Conservation (phyloP, 2,329 filamentous ascomycete genomes). For the Xylariales sp. region DNA sequence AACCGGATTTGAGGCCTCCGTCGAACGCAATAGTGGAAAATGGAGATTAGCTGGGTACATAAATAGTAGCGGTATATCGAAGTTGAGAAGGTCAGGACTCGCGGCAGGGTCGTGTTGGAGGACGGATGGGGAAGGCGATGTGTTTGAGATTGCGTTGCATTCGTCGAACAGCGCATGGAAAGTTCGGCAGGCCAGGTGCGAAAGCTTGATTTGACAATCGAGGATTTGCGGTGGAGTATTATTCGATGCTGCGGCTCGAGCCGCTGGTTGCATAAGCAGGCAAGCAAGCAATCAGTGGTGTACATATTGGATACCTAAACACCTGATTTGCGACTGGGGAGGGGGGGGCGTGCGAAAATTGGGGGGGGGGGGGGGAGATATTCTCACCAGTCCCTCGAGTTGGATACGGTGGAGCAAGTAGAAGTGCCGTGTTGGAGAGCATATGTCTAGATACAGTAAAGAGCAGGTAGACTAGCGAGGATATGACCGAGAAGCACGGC, state of each 20-base stretch:
- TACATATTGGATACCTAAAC: constrained; percentile 1
- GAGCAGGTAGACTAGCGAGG: background rate
- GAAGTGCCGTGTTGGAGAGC: constrained; percentile 39
- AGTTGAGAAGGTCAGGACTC: constrained; percentile 30
- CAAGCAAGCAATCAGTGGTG: constrained; percentile 30
- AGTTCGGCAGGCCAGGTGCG: constrained; percentile 38
- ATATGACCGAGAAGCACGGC: constrained; percentile 1
- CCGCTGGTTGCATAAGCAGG: constrained; percentile 38
- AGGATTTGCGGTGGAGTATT: constrained; percentile 22
- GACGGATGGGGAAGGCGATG: constrained; percentile 35
- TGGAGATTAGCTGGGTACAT: constrained; percentile 11
- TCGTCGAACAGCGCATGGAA: constrained; percentile 35
- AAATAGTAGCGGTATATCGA: constrained; percentile 17
- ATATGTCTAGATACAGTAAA: constrained; percentile 6
- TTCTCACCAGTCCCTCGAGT: constrained; percentile 18
- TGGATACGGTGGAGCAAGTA: constrained; percentile 28
- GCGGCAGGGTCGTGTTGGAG: constrained; percentile 24
- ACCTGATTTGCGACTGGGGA: constrained; percentile 24
- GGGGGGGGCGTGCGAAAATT: constrained; percentile 5
- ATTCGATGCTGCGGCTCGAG: constrained; percentile 39
- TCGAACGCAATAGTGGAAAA: constrained; percentile 11
- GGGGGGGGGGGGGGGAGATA: constrained; percentile 11
- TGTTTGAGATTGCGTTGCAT: constrained; percentile 38
- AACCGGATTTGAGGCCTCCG: constrained; percentile 28
- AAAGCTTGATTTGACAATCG: constrained; percentile 40